Conservation (phyloP, 2,329 filamentous ascomycete species). For the Alternaria viburni region DNA sequence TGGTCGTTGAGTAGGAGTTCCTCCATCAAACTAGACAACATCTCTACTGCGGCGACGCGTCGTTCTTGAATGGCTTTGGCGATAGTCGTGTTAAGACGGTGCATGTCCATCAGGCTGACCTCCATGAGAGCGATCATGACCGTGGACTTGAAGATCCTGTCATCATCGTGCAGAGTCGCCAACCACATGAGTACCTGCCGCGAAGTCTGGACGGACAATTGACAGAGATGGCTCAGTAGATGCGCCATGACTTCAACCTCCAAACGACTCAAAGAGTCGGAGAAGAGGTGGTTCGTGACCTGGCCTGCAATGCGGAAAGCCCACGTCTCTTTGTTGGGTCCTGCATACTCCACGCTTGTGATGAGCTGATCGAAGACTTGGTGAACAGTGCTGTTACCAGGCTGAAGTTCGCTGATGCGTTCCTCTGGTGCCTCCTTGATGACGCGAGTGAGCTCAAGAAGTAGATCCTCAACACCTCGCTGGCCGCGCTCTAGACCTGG, state of each 20-base stretch:
- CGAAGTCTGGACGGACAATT: conserved; percentile 64
- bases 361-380: conserved; percentile 65
- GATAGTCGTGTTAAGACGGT: conserved; percentile 67
- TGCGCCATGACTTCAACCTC: conserved; percentile 70
- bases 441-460: conserved; percentile 63
- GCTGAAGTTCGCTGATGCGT: conserved; percentile 63
- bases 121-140: conserved; percentile 67
- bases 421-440: conserved; percentile 64
- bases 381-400: conserved; percentile 59
- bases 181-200: conserved; percentile 61
- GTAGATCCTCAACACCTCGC: conserved; percentile 60
- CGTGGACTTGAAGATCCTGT: conserved; percentile 66
- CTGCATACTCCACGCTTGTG: conserved; percentile 59
- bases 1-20: conserved; percentile 78
- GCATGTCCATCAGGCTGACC: conserved; percentile 65
- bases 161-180: conserved; percentile 60
- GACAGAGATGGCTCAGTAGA: conserved; percentile 66
- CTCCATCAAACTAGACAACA: conserved; percentile 81
- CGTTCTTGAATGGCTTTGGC: conserved; percentile 74
- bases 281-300: conserved; percentile 63
- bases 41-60: conserved; percentile 75
- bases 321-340: conserved; percentile 62
- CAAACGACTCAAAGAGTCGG: conserved; percentile 60
- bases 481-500: conserved; percentile 45
- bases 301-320: conserved; percentile 63